Percentiles rank a stretch among this genome's conserved stretches.
phyloP scores from a whole-genome alignment of 257 asterid species.

The Vinca minor region DNA sequence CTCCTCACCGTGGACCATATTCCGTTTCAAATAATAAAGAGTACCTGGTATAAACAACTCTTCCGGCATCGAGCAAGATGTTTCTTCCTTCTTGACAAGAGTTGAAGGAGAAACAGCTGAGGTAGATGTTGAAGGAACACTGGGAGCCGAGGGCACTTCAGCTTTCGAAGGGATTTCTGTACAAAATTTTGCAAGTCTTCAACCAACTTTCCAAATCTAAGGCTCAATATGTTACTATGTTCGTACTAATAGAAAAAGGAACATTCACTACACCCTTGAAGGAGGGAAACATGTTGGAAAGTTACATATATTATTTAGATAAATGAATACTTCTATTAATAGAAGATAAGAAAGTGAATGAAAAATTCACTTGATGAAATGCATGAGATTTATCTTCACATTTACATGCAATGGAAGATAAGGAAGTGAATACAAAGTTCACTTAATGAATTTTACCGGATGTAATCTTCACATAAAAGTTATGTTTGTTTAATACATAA shows the following conservation, averaged over 20 bases:
- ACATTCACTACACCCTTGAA: neutral
- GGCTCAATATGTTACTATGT: neutral
- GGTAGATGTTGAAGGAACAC: constrained; percentile 15
- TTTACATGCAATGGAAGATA: too few species aligned
- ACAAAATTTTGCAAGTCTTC: neutral
- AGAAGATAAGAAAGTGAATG: too few species aligned
- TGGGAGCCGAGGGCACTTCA: constrained; percentile 14
- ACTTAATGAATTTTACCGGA: too few species aligned
- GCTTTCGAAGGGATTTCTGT: constrained; percentile 28
- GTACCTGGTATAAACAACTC: constrained; percentile 74
- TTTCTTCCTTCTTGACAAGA: constrained; percentile 16
- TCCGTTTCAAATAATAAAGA: constrained; percentile 58
- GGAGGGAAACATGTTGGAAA: constrained; percentile 3
- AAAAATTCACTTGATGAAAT: too few species aligned
- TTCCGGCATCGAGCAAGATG: constrained; percentile 18
- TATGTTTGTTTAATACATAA: too few species aligned
- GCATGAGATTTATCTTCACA: too few species aligned
- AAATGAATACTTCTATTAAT: too few species aligned
- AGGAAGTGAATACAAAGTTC: too few species aligned
- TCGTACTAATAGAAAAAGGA: neutral
- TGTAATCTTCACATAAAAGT: too few species aligned
- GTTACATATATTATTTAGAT: too few species aligned
- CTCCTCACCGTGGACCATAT: constrained; percentile 31
- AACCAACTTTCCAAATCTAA: neutral
- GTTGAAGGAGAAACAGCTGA: constrained; percentile 23